phyloP scores from a whole-genome alignment of 148 eudicot genomes.

The Nyssa sinensis region DNA sequence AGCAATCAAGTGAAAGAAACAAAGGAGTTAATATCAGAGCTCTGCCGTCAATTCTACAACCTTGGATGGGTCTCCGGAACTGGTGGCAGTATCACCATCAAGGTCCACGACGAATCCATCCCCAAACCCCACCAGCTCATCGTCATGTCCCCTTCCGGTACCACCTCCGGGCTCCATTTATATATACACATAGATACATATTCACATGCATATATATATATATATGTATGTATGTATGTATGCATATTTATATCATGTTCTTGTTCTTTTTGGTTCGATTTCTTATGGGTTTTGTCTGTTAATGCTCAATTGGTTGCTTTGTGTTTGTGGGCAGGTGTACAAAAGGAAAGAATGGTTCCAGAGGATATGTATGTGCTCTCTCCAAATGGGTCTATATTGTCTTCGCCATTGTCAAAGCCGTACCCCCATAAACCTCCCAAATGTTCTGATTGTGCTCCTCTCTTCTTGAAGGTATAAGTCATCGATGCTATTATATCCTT shows the following conservation, averaged over 20 bases:
- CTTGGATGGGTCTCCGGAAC: slow-evolving; percentile 99
- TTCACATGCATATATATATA: neutral
- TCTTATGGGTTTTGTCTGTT: slow-evolving; percentile 1
- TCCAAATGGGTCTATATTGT: slow-evolving; percentile 53
- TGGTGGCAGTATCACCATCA: slow-evolving; percentile 93
- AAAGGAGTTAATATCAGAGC: slow-evolving; percentile 65
- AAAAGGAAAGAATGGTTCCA: slow-evolving; percentile 91
- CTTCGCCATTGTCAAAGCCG: slow-evolving; percentile 58
- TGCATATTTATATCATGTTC: neutral
- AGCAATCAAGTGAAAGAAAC: slow-evolving; percentile 63
- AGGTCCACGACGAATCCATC: slow-evolving; percentile 80
- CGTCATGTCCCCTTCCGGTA: slow-evolving; percentile 97
- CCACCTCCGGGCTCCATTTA: neutral
- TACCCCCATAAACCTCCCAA: slow-evolving; percentile 94
- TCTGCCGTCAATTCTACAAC: slow-evolving; percentile 85
- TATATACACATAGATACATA: too few relatives aligned
- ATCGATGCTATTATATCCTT: neutral
- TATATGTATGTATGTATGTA: neutral
- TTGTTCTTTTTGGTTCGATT: neutral
- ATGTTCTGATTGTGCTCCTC: slow-evolving; percentile 89
- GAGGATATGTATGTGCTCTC: slow-evolving; percentile 95
- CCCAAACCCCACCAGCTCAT: slow-evolving; percentile 81
- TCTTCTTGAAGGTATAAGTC: slow-evolving; percentile 70
- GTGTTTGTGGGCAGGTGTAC: slow-evolving; percentile 64
- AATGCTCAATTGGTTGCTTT: slow-evolving; percentile 7